Base-by-base conservation (phyloP, 495 filamentous ascomycete species). In the Lepidopterella palustris region DNA sequence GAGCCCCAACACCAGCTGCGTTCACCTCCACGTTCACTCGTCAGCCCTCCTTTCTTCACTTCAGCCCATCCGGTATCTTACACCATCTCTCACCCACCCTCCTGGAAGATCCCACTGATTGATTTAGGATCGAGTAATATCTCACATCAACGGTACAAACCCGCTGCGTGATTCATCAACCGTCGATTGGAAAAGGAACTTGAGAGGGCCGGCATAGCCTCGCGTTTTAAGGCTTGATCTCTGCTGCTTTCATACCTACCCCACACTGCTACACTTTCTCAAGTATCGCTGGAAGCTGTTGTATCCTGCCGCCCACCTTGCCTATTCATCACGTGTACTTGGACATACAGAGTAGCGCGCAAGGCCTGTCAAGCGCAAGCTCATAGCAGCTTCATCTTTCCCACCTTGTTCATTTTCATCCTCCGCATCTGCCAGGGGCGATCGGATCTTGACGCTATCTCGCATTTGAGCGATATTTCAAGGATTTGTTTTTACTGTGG, bases 401-500 rank as follows among this genome's bases (percentile, higher is more conserved):
- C 51, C 55, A 58, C 55, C 49, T 35, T 66, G 58, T 62, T 62
- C 60, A 53, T 50, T 48, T 65, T 55, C 49, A 48, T 40, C 60
- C 11, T 62, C 64, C 64, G 64, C 48, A 63, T 66, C 64, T 63
- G 64, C 64, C 64, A 66, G 60, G 52, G 64, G 64, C 64, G 59
- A 62, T 66, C 64, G 64, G 64, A 57, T 25, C 18, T 55, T 63
- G 20, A 48, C 49, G 31, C 45, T 45, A 32, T 21, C 39, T 51
- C 47, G 47, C 49, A 8, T 51, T 52, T 59, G 42, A 58, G 59
- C 63, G 56, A 31, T 52, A 49, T 58, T 61, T 57, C 31, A 29
- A n/a, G 53, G 48, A 54, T 45, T 51, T 61, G 35, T 31, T 61
- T 55, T 58, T 57, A 20, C 25, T 57, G 24, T 25, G n/a, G 25